These are phyloP conservation scores for Yarrowia yakushimensis DNA, from an alignment of 805 yeast species.

Conservation along the genomic window DNA sequence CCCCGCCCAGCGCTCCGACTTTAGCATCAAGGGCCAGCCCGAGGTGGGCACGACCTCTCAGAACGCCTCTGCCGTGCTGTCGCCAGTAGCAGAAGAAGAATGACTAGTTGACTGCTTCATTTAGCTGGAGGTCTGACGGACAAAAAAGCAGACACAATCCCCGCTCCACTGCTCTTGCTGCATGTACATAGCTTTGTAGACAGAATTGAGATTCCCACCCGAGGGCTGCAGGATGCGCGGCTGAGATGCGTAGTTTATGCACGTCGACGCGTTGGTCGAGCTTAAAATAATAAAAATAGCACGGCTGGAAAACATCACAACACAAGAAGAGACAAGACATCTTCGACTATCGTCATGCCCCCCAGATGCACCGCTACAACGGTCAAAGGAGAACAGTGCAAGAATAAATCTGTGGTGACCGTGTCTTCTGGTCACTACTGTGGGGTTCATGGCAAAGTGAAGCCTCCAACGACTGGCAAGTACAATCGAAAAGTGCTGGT, in stretches of 20 bases:
- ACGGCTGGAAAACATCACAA: too few relatives aligned
- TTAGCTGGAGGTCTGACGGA: not conserved
- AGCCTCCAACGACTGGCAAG: not conserved
- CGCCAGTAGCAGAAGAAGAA: constrained; percentile 12
- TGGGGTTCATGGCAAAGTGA: constrained; percentile 7
- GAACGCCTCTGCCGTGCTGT: constrained; percentile 3
- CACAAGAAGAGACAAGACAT: too few relatives aligned
- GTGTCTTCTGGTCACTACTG: constrained; percentile 25
- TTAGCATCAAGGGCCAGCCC: constrained; percentile 7
- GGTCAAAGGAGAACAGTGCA: constrained; percentile 11
- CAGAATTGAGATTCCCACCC: too few relatives aligned
- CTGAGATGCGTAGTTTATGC: too few relatives aligned
- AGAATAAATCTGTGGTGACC: not conserved
- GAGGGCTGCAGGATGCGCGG: too few relatives aligned
- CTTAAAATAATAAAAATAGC: too few relatives aligned
- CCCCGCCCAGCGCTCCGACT: not conserved
- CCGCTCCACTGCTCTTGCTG: too few relatives aligned
- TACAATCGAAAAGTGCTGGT: not conserved
- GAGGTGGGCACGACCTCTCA: constrained; percentile 4
- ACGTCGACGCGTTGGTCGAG: too few relatives aligned
- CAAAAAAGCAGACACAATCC: too few relatives aligned
- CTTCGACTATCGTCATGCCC: not conserved
- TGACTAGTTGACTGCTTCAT: constrained; percentile 16
- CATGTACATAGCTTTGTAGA: too few relatives aligned
- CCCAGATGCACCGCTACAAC: constrained; percentile 5